phyloP scores from a whole-genome alignment of 129 eudicot species.

The Calendula officinalis region DNA sequence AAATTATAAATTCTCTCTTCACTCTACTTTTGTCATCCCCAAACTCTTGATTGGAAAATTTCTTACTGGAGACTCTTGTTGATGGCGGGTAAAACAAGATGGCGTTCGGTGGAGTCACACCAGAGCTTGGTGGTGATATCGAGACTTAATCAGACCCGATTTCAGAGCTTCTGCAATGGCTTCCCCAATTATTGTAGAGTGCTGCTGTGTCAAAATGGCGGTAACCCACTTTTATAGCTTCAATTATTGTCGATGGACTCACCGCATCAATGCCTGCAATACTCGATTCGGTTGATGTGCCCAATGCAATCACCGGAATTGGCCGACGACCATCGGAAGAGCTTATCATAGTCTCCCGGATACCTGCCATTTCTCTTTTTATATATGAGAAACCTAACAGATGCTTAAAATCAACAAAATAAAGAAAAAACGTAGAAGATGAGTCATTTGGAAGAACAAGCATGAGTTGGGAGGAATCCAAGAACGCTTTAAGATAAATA shows the following conservation, averaged over 20 bases:
- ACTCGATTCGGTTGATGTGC: slow-evolving; percentile 21
- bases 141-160: slow-evolving; percentile 12
- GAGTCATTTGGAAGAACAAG: no score
- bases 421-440: no score
- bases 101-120: slow-evolving; percentile 9
- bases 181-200: slow-evolving; percentile 31
- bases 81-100: slow-evolving; percentile 9
- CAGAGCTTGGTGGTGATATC: slow-evolving; percentile 12
- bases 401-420: background rate
- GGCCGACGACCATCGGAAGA: slow-evolving; percentile 10
- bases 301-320: slow-evolving; percentile 42
- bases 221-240: slow-evolving; percentile 45
- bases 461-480: no score
- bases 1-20: no score
- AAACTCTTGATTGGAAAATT: no score
- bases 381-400: background rate
- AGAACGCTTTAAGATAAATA: no score
- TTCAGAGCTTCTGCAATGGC: slow-evolving; percentile 40
- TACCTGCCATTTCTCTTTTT: background rate
- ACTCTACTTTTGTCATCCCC: no score
- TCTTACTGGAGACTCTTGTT: slow-evolving; percentile 1
- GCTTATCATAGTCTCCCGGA: slow-evolving; percentile 5
- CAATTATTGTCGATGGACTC: slow-evolving; percentile 29
- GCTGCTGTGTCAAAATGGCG: slow-evolving; percentile 56
- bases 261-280: slow-evolving; percentile 9